A percentile compares a stretch with the other conserved stretches of the same genome.
Evolutionary conservation across 2,329 filamentous ascomycete genomes (phyloP).

Genomic region (Paecilomyces fulvus): DNA sequence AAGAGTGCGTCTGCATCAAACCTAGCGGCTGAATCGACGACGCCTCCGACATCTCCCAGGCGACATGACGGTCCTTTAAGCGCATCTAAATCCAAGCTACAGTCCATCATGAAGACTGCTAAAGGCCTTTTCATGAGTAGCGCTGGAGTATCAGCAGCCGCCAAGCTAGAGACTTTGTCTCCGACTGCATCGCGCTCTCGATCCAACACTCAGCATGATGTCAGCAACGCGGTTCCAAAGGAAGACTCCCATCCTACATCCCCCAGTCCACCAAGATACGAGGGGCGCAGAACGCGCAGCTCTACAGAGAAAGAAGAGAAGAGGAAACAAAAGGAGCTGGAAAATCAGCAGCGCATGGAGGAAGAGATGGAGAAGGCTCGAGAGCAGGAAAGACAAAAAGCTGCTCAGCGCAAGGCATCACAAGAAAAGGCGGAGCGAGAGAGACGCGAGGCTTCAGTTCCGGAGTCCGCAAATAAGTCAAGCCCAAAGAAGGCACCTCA

Average conservation of each 20-base stretch:
- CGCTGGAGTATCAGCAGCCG: conserved; percentile 49
- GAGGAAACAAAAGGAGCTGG: conserved; percentile 24
- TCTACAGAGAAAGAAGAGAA: conserved; percentile 48
- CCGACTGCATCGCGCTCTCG: conserved; percentile 27
- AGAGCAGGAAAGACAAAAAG: conserved; percentile 28
- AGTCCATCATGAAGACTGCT: conserved; percentile 81
- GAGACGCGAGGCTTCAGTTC: conserved; percentile 15
- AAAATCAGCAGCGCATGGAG: conserved; percentile 28
- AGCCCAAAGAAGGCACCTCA: conserved; percentile 20
- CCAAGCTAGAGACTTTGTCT: conserved; percentile 48
- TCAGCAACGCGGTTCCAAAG: conserved; percentile 12
- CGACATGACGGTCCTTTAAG: conserved; percentile 72
- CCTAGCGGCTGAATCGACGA: conserved; percentile 46
- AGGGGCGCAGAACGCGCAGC: conserved; percentile 46
- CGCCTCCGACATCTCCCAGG: conserved; percentile 48
- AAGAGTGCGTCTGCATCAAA: conserved; percentile 57
- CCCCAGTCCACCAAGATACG: conserved; percentile 25
- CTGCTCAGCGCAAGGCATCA: conserved; percentile 20
- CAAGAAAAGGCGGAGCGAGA: conserved; percentile 28
- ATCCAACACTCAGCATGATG: conserved; percentile 17
- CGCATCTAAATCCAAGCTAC: conserved; percentile 86
- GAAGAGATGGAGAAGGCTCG: conserved; percentile 24
- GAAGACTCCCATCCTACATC: conserved; percentile 14
- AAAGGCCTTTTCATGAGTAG: conserved; percentile 78
- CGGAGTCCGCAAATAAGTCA: conserved; percentile 7